Evolutionary conservation across 805 yeast genomes (phyloP).

Genomic region (Blastobotrys chiropterorum): DNA sequence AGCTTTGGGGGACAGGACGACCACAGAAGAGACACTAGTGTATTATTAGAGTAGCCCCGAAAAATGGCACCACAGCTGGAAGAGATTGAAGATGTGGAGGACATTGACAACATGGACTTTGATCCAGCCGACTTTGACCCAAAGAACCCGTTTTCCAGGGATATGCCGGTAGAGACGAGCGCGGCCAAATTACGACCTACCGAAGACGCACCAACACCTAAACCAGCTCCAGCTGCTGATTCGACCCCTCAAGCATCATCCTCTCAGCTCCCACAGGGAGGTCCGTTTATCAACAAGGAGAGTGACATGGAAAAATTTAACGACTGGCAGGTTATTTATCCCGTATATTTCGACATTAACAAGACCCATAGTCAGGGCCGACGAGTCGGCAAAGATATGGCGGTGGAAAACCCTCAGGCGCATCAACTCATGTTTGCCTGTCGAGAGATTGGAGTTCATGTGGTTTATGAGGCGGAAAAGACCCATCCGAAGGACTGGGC

Average conservation of each 20-base stretch:
- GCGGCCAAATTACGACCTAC: slow-evolving; percentile 11
- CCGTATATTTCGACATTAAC: slow-evolving; percentile 82
- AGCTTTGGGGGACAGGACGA: neutral
- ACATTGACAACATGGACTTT: slow-evolving; percentile 83
- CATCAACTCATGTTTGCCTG: slow-evolving; percentile 71
- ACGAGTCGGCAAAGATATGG: slow-evolving; percentile 59
- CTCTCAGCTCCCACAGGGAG: slow-evolving; percentile 11
- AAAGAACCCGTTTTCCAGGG: slow-evolving; percentile 31
- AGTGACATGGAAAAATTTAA: slow-evolving; percentile 56
- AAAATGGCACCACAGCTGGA: slow-evolving; percentile 22
- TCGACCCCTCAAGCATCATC: slow-evolving; percentile 6
- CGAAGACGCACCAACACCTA: slow-evolving; percentile 9
- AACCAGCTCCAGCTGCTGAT: slow-evolving; percentile 7
- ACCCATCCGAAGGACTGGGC: slow-evolving; percentile 96
- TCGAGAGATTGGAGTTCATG: slow-evolving; percentile 32
- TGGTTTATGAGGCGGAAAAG: slow-evolving; percentile 55
- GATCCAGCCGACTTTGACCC: slow-evolving; percentile 88
- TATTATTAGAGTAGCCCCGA: too few species aligned
- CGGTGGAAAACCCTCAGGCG: slow-evolving; percentile 86
- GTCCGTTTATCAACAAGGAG: slow-evolving; percentile 39
- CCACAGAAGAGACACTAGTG: too few species aligned
- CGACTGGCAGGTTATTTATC: slow-evolving; percentile 71
- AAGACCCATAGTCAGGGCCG: slow-evolving; percentile 79
- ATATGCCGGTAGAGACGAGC: slow-evolving; percentile 15
- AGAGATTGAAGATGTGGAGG: slow-evolving; percentile 60